These are phyloP conservation scores for Hypholoma fasciculare DNA, from an alignment of 768 basidiomycete genomes.

Conservation along the genomic window DNA sequence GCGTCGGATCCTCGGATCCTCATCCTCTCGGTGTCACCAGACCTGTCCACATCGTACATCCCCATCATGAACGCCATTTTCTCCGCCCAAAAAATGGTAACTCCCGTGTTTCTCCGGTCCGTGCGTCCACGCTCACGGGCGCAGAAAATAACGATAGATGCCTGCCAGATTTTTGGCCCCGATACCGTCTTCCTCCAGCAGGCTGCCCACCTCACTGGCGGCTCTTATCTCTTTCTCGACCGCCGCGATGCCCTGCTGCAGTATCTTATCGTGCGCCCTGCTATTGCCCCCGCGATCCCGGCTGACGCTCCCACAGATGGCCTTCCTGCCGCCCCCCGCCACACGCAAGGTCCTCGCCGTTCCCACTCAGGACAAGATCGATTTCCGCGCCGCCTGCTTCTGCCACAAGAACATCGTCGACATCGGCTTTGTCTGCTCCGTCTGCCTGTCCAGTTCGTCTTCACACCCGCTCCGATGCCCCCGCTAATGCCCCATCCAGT, in stretches of 20 bases:
- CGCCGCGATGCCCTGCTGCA: slow-evolving; percentile 87
- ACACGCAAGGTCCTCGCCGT: slow-evolving; percentile 78
- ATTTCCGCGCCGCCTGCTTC: slow-evolving; percentile 97
- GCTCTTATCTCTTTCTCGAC: slow-evolving; percentile 86
- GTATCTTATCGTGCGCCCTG: slow-evolving; percentile 67
- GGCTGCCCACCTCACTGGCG: slow-evolving; percentile 93
- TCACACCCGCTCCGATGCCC: slow-evolving; percentile 1
- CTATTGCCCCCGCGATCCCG: slow-evolving; percentile 3
- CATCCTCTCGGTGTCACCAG: slow-evolving; percentile 91
- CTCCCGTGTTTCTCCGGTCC: slow-evolving; percentile 24
- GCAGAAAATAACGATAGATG: slow-evolving; percentile 96
- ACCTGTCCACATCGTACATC: slow-evolving; percentile 89
- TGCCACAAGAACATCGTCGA: slow-evolving; percentile 98
- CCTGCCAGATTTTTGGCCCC: slow-evolving; percentile 86
- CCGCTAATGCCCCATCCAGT: slow-evolving; percentile 46
- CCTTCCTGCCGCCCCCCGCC: slow-evolving; percentile 56
- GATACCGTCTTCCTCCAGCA: slow-evolving; percentile 97
- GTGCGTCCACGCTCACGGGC: slow-evolving; percentile 7
- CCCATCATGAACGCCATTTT: slow-evolving; percentile 99
- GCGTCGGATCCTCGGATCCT: slow-evolving; percentile 37
- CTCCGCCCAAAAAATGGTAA: slow-evolving; percentile 93
- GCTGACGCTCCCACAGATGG: slow-evolving; percentile 59
- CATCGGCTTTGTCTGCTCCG: slow-evolving; percentile 97
- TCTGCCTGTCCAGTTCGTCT: slow-evolving; percentile 88
- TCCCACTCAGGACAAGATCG: slow-evolving; percentile 93